Evolutionary conservation across 2,329 filamentous ascomycete genomes (phyloP), one percentile per base, ranked within the genome.

Genomic region (Pseudogymnoascus pannorum): DNA sequence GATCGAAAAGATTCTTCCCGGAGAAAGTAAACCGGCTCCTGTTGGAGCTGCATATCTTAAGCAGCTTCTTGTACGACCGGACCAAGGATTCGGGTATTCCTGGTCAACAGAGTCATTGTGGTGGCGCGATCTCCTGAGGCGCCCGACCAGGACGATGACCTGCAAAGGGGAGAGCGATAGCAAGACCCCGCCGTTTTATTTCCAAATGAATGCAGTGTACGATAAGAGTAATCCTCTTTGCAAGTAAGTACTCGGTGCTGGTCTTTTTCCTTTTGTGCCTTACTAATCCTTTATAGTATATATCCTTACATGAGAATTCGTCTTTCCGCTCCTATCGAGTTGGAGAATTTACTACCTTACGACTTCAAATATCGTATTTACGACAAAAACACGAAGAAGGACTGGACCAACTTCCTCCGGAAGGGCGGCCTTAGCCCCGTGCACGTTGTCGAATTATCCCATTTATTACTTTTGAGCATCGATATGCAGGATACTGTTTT

Each of bases 291-390:
- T 14, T 16, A 7, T 62, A 89, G 87, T 62, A 83, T 87, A 64
- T 99, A 99, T 71, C 94, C 94, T 0, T 94, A 94, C 73, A 97
- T 99, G 94, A 87, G 86, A 63, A 81, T 99, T 66, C 90, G 92
- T 67, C 82, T 99, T 2, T 96, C 91, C 22, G 93, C 94, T 0
- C 94, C 95, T 0, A 85, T 99, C 12, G 93, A 96, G 58, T 82
- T 99, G 4, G 93, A 99, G 73, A 99, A 99, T 67, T 78, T 99
- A 44, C 77, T 99, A 36, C 94, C 94, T 0, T 97, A 94, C 71
- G 94, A 99, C 75, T 99, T 99, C 84, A 97, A 99, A 75, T 99
- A 99, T 74, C 87, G 93, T 61, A 97, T 99, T 61, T 99, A 97
- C 71, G 94, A 99, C 78, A 97, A 95, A 77, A 95, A 96, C 73